Base-by-base conservation (phyloP, 495 filamentous ascomycete species). In the Chaetomium tenue region DNA sequence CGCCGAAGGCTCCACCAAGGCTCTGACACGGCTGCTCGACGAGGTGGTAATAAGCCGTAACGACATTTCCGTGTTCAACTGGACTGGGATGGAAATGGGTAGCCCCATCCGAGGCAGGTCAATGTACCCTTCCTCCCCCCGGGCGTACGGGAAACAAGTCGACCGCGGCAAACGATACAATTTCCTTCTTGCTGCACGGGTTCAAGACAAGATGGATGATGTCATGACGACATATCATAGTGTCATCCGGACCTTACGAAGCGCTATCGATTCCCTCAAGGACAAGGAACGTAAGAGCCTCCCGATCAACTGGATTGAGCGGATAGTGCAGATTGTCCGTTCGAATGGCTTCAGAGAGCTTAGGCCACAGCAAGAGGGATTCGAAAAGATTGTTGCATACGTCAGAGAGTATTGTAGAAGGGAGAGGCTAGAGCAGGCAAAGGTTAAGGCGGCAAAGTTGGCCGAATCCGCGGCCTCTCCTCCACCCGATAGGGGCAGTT, bases 21-120 rank as follows among this genome's bases (percentile, higher is more conserved):
- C 76, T 13, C 67, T 78, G 1, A 72, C 71, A 18, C 61, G 75
- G 7, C 70, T 78, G 22, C 69, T 78, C 9, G 76, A 77, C 50
- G 74, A 78, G 56, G 71, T 76, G 18, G 54, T 78, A n/a, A 73
- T 75, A 44, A 69, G 70, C 2, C 70, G 69, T 46, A 78, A 77
- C 63, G 76, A 78, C 33, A 65, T 78, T 22, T 76, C 76, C 5
- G 70, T 77, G 58, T 78, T 78, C 66, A 78, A 77, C 66, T 78
- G 76, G 76, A 69, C 70, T 8, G 75, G 76, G 7, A 76, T 72
- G 61, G 68, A 74, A 12, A 67, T 71, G 56, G 75, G 76, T 0
- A 78, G 74, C 22, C 69, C 71, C 2, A 70, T 77, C 8, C 67
- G 75, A 18, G 76, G 76, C 11, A 66, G 76, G 26, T 76, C 75